Evolutionary conservation across 2,329 filamentous ascomycete species (phyloP), one percentile per base, ranked within the genome.

Genomic region (Colletotrichum sublineola): DNA sequence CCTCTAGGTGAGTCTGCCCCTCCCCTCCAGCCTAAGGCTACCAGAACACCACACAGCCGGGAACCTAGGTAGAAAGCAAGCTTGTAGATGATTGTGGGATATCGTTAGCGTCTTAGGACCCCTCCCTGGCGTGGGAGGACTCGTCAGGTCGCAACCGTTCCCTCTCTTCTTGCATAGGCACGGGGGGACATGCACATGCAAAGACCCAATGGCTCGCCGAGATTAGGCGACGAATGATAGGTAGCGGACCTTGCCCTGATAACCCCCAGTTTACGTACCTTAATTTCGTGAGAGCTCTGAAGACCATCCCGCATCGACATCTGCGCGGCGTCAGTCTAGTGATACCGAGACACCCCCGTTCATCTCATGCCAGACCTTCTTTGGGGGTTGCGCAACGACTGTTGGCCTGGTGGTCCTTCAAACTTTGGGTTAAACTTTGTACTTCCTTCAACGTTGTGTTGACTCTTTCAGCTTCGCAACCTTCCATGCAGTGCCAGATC

Each of bases 191-290:
- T 42, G 36, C 31, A 48, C 40, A 14, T 40, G 50, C 38, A 15
- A 38, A 63, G 44, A 31, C 66, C 64, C 63, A 68, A 69, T 64
- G 74, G 71, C 52, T 72, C 67, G 75, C 74, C 75, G 77, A 74
- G 75, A 53, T 50, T 31, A 33, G 62, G 65, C 62, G 66, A 69
- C 61, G 68, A 78, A 75, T 77, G 66, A 70, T 63, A 73, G 56
- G 69, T 63, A 73, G 56, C 53, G n/a, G 63, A 64, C 20, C 60
- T 63, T 20, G 31, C 48, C 20, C 46, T 50, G 70, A 73, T 73
- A 73, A 73, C 60, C 60, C 40, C 61, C 36, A 46, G 68, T 74
- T 81, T 82, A 82, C 81, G 79, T 81, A 81, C 78, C 80, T 77
- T 75, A 78, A 82, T 80, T 81, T 81, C 79, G 74, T 80, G 78